These are phyloP conservation scores for Penicillium pulvis DNA, from an alignment of 495 filamentous ascomycete species.

Conservation along the genomic window DNA sequence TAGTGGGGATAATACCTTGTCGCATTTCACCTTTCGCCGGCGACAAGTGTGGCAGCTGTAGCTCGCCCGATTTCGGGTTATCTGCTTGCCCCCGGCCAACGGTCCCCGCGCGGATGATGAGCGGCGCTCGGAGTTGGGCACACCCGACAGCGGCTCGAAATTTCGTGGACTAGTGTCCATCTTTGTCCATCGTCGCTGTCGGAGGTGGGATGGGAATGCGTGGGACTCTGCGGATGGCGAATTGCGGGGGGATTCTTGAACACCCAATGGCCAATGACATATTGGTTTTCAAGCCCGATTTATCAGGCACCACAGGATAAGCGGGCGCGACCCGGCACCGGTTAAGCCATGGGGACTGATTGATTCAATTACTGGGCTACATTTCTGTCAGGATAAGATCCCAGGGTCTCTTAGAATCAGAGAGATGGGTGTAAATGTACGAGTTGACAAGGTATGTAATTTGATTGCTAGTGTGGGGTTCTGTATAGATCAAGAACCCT, in stretches of 20 bases:
- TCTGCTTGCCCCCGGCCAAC: slow-evolving; percentile 39
- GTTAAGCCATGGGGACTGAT: background rate
- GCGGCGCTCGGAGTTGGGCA: slow-evolving; percentile 9
- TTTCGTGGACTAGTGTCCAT: slow-evolving; percentile 20
- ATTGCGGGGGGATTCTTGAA: slow-evolving; percentile 19
- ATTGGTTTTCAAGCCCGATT: slow-evolving; percentile 2
- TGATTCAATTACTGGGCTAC: background rate
- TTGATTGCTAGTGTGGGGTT: no score
- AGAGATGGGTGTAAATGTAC: no score
- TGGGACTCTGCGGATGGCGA: slow-evolving; percentile 9
- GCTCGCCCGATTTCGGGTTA: slow-evolving; percentile 51
- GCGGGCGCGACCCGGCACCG: slow-evolving; percentile 5
- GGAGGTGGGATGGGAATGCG: background rate
- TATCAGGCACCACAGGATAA: slow-evolving; percentile 7
- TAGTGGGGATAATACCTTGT: slow-evolving; percentile 33
- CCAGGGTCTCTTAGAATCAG: no score
- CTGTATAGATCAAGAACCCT: no score
- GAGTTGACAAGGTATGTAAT: no score
- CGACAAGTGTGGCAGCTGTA: slow-evolving; percentile 55
- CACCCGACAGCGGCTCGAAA: slow-evolving; percentile 8
- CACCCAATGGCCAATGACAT: slow-evolving; percentile 15
- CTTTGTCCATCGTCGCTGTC: slow-evolving; percentile 19
- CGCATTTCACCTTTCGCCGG: slow-evolving; percentile 50
- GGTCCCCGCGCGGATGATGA: slow-evolving; percentile 23
- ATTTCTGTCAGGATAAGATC: background rate